phyloP scores from a whole-genome alignment of 2,329 filamentous ascomycete species.

The Tolypocladium ovalisporum region DNA sequence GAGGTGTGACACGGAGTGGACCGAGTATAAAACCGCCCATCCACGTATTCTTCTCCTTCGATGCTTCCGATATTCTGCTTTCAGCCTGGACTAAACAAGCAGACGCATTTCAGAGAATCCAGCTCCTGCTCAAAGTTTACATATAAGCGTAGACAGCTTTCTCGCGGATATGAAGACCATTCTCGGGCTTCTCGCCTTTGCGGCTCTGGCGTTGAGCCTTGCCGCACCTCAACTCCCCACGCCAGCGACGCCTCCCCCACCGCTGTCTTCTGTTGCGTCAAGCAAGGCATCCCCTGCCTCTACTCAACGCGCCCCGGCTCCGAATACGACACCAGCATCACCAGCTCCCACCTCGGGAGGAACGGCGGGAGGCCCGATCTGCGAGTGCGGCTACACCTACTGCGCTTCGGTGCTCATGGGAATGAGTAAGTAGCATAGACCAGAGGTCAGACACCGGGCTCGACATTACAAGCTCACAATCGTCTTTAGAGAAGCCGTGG shows the following conservation, averaged over 20 bases:
- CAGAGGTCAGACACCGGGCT: neutral
- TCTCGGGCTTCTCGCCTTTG: slow-evolving; percentile 10
- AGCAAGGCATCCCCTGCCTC: neutral
- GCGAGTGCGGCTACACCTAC: slow-evolving; percentile 31
- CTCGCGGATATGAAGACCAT: slow-evolving; percentile 14
- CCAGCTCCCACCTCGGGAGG: slow-evolving; percentile 8
- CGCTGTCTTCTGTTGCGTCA: slow-evolving; percentile 5
- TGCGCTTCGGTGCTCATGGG: slow-evolving; percentile 25
- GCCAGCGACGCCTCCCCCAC: slow-evolving; percentile 11
- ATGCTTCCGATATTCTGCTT: neutral
- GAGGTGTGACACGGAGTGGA: neutral
- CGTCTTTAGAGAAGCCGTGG: slow-evolving; percentile 20
- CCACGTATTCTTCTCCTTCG: neutral
- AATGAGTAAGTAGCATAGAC: slow-evolving; percentile 17
- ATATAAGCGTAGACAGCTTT: neutral
- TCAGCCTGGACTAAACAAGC: neutral
- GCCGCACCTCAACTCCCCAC: slow-evolving; percentile 5
- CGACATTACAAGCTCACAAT: neutral
- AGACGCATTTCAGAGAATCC: neutral
- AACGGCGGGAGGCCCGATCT: slow-evolving; percentile 21
- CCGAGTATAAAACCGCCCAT: neutral
- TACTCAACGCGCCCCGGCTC: neutral
- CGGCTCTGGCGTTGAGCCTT: slow-evolving; percentile 6
- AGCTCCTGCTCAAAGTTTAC: neutral
- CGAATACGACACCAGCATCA: neutral